phyloP scores from a whole-genome alignment of 306 rosid species.

The Fragaria iinumae region DNA sequence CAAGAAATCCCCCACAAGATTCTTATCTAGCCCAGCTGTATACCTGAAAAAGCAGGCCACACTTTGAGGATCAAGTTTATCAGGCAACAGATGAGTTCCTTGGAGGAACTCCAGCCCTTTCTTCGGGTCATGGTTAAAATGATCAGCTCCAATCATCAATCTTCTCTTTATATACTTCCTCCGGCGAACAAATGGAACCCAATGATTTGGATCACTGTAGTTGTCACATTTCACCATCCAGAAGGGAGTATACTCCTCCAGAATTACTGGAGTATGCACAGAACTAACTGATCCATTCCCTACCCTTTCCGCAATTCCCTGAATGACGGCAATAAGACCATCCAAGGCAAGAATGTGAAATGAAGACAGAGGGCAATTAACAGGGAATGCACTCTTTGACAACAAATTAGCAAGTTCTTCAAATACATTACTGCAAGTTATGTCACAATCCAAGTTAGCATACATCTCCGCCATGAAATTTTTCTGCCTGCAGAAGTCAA shows the following conservation, averaged over 20 bases:
- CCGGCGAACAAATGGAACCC: conserved; percentile 90
- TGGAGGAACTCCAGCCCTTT: conserved; percentile 98
- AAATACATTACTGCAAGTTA: conserved; percentile 92
- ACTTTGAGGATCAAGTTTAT: conserved; percentile 98
- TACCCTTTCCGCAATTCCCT: conserved; percentile 96
- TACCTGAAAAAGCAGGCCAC: conserved; percentile 99
- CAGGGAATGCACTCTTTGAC: conserved; percentile 92
- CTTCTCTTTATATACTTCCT: conserved; percentile 92
- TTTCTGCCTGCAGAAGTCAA: conserved; percentile 90
- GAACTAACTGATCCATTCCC: conserved; percentile 66
- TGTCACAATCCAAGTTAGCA: conserved; percentile 91
- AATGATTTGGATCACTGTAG: conserved; percentile 77
- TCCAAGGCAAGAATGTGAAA: conserved; percentile 91
- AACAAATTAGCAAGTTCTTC: conserved; percentile 87
- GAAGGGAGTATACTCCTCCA: conserved; percentile 89
- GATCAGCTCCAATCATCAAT: conserved; percentile 98
- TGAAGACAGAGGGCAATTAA: conserved; percentile 80
- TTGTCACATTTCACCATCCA: conserved; percentile 97
- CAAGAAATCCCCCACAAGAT: conserved; percentile 93
- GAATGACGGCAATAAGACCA: conserved; percentile 94
- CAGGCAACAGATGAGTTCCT: conserved; percentile 96
- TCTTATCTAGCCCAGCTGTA: conserved; percentile 98
- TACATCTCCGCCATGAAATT: conserved; percentile 88
- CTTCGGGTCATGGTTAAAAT: conserved; percentile 97
- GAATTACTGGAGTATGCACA: conserved; percentile 59